Evolutionary conservation across 208 protist species (phyloP).

Genomic region (Acanthamoeba healyi): DNA sequence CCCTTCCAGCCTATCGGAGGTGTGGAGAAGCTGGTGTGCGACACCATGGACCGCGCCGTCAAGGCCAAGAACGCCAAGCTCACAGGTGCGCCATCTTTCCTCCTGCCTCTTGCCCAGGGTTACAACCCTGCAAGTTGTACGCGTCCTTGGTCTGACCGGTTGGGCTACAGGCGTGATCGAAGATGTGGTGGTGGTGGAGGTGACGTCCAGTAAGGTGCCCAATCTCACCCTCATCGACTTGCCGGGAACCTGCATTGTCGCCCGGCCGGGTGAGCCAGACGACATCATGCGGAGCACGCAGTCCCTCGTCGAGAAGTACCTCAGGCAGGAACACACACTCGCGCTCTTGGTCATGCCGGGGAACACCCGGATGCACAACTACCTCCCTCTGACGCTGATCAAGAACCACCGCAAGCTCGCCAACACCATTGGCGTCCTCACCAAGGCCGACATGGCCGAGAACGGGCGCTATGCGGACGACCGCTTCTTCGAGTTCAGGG

Average conservation of each 20-base stretch:
- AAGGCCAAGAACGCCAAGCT: background rate
- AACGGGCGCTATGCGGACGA: background rate
- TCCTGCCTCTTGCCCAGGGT: too few species aligned
- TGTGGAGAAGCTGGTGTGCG: background rate
- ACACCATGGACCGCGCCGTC: background rate
- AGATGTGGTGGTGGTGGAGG: constrained; percentile 6
- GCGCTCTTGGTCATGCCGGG: background rate
- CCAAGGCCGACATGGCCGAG: constrained; percentile 37
- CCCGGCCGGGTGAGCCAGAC: background rate
- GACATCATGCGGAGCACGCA: constrained; percentile 31
- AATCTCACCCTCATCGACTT: constrained; percentile 52
- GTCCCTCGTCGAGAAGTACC: background rate
- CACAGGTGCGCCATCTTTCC: background rate
- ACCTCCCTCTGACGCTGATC: background rate
- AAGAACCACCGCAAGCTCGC: background rate
- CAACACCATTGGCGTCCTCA: constrained; percentile 25
- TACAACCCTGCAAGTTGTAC: too few species aligned
- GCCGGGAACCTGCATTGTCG: background rate
- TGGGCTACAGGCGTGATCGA: background rate
- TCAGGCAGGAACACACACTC: constrained; percentile 8
- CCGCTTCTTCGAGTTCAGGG: background rate
- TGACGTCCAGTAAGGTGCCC: background rate
- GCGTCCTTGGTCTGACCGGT: too few species aligned
- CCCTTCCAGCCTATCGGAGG: background rate
- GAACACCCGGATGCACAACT: background rate